Conservation (phyloP, 164 flowering plant genomes). For the Annona squamosa region DNA sequence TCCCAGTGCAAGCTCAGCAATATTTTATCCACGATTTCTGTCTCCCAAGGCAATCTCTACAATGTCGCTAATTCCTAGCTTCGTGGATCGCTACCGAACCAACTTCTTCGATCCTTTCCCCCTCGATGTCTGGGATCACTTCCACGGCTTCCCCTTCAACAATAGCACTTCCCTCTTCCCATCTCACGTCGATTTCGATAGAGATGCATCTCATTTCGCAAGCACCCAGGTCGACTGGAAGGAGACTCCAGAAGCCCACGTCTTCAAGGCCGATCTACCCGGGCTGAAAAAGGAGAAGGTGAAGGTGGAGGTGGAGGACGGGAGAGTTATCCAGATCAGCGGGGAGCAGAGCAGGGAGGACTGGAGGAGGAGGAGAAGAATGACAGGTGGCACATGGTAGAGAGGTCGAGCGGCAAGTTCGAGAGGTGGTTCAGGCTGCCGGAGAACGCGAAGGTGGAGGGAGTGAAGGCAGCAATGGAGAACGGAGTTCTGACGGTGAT, state of each 20-base stretch:
- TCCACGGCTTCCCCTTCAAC: slow-evolving; percentile 10
- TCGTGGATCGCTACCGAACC: not conserved
- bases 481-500: slow-evolving; percentile 33
- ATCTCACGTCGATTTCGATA: not conserved
- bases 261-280: slow-evolving; percentile 37
- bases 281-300: slow-evolving; percentile 36
- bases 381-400: slow-evolving; percentile 28
- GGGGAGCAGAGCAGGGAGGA: slow-evolving; percentile 28
- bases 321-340: slow-evolving; percentile 27
- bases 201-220: slow-evolving; percentile 18
- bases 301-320: slow-evolving; percentile 41
- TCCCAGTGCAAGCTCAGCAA: too few species aligned
- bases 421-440: slow-evolving; percentile 31
- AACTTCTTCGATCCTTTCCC: slow-evolving; percentile 13
- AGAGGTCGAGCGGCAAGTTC: slow-evolving; percentile 32
- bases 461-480: slow-evolving; percentile 30
- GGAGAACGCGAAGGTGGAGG: slow-evolving; percentile 29
- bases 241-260: slow-evolving; percentile 34
- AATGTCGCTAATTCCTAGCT: slow-evolving; percentile 11
- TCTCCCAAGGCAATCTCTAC: too few species aligned
- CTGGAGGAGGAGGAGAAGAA: slow-evolving; percentile 17
- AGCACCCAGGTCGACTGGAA: slow-evolving; percentile 30
- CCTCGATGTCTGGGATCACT: slow-evolving; percentile 15
- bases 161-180: not conserved
- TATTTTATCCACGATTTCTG: too few species aligned